Evolutionary conservation across 495 filamentous ascomycete genomes (phyloP).

Genomic region (Aspergillus leporis): DNA sequence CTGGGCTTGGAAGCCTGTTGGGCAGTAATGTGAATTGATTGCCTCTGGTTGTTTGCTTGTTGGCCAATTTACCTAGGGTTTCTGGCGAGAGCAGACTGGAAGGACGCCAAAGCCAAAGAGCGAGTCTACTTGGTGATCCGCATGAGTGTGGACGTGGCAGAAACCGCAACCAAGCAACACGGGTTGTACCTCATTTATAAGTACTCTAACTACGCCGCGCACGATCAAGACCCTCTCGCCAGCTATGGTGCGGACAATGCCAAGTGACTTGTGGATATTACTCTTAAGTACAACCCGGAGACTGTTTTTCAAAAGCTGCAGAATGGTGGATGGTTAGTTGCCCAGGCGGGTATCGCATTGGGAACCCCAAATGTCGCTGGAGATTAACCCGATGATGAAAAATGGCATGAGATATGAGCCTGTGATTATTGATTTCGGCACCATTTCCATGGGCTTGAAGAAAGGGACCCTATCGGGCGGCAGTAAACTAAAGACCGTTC

Average conservation of each 20-base stretch:
- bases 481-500: too few species aligned
- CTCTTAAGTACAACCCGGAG: neutral
- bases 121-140: conserved; percentile 5
- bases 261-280: neutral
- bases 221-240: conserved; percentile 16
- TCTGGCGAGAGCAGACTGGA: conserved; percentile 13
- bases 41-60: neutral
- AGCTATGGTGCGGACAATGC: conserved; percentile 15
- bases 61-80: conserved; percentile 1
- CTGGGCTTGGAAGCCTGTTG: neutral
- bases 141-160: conserved; percentile 13
- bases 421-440: too few species aligned
- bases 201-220: conserved; percentile 15
- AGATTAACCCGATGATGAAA: too few species aligned
- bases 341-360: too few species aligned
- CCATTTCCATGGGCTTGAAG: too few species aligned
- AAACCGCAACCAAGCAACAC: conserved; percentile 12
- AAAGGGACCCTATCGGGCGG: too few species aligned
- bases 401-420: too few species aligned
- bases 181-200: conserved; percentile 15
- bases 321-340: neutral
- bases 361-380: too few species aligned
- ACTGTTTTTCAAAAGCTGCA: neutral
- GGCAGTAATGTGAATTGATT: neutral
- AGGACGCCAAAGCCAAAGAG: neutral